phyloP scores from a whole-genome alignment of 306 rosid species.

The Herpetospermum pedunculosum region DNA sequence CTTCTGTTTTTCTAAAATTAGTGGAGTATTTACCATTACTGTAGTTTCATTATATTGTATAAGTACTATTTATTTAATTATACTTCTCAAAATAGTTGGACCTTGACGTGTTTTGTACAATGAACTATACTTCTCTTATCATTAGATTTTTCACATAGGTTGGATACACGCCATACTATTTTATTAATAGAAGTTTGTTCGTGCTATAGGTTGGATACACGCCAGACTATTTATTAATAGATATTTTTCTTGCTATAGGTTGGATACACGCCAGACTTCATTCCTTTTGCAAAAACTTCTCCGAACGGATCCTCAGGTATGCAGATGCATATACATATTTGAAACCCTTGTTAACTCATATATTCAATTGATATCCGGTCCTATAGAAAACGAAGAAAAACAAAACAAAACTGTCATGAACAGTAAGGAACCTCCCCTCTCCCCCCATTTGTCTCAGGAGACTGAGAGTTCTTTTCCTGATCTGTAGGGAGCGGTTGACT shows the following conservation, averaged over 20 bases:
- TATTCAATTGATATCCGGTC: not conserved
- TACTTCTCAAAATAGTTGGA: not conserved
- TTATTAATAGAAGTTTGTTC: conserved; percentile 7
- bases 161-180: not conserved
- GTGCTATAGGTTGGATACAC: too few species aligned
- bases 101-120: not conserved
- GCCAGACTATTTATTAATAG: conserved; percentile 61
- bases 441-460: not conserved
- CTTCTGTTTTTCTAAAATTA: not conserved
- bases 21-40: not conserved
- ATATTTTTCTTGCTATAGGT: conserved; percentile 39
- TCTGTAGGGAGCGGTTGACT: conserved; percentile 93
- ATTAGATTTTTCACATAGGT: not conserved
- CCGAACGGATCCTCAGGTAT: conserved; percentile 94
- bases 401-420: not conserved
- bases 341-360: not conserved
- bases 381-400: not conserved
- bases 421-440: not conserved
- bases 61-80: not conserved
- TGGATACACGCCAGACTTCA: conserved; percentile 92
- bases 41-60: not conserved
- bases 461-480: not conserved
- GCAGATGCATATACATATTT: not conserved
- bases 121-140: not conserved
- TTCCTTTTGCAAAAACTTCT: conserved; percentile 96